phyloP scores from a whole-genome alignment of 2,329 filamentous ascomycete genomes.

The Sporothrix curviconia region DNA sequence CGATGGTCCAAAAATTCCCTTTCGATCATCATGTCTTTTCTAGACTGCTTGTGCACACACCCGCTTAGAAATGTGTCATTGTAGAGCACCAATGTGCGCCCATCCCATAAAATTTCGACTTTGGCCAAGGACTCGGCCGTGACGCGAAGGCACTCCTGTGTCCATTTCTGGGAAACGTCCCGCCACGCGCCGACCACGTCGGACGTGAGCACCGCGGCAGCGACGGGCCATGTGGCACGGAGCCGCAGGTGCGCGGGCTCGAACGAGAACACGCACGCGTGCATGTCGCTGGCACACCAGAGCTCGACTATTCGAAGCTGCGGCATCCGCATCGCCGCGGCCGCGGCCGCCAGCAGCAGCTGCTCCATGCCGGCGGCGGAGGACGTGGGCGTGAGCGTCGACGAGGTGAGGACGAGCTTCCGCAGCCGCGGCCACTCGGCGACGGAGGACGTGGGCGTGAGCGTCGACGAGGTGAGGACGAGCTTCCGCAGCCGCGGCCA shows the following conservation, averaged over 20 bases:
- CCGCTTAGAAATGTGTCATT: too few relatives aligned
- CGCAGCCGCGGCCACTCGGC: background rate
- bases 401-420: background rate
- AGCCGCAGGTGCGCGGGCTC: background rate
- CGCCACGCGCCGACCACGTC: background rate
- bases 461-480: background rate
- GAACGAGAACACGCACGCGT: background rate
- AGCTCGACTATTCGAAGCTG: background rate
- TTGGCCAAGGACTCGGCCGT: background rate
- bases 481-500: background rate
- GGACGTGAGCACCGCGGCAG: background rate
- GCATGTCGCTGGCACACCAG: background rate
- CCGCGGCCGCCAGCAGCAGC: background rate
- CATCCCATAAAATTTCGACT: too few relatives aligned
- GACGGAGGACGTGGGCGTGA: background rate
- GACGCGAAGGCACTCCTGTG: background rate
- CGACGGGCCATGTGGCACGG: background rate
- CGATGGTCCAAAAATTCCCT: background rate
- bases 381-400: background rate
- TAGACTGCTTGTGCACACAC: too few relatives aligned
- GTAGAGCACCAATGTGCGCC: too few relatives aligned
- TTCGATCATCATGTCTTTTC: background rate
- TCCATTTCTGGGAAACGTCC: background rate
- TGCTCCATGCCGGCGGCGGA: background rate
- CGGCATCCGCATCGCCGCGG: background rate